Percentiles rank a stretch among this genome's conserved stretches.
Conservation (phyloP, 2,329 filamentous ascomycete genomes). For the Coniochaeta hoffmannii region DNA sequence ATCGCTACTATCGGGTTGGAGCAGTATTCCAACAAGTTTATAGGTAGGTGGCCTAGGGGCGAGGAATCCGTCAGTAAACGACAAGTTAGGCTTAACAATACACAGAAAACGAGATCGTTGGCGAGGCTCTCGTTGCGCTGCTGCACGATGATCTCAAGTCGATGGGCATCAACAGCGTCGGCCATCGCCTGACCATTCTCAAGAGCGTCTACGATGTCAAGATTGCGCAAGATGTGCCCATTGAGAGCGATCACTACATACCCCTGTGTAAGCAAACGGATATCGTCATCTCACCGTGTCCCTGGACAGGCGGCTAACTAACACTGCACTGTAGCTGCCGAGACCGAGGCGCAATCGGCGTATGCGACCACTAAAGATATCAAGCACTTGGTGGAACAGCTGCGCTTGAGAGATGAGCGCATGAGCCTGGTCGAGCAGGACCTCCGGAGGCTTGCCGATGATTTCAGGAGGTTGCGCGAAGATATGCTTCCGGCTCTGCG, state of each 20-base stretch:
- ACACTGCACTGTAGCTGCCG: slow-evolving; percentile 58
- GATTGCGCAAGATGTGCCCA: slow-evolving; percentile 81
- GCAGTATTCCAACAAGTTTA: slow-evolving; percentile 76
- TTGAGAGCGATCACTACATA: slow-evolving; percentile 90
- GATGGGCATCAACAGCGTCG: slow-evolving; percentile 87
- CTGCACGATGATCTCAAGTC: slow-evolving; percentile 92
- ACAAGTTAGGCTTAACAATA: neutral
- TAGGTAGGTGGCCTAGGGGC: slow-evolving; percentile 52
- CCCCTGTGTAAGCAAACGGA: slow-evolving; percentile 87
- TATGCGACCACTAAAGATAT: slow-evolving; percentile 91
- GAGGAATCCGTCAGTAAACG: neutral
- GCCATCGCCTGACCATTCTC: slow-evolving; percentile 87
- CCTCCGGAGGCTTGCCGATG: slow-evolving; percentile 74
- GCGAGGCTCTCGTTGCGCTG: slow-evolving; percentile 81
- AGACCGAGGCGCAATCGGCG: slow-evolving; percentile 77
- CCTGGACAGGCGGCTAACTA: slow-evolving; percentile 3
- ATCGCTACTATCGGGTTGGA: slow-evolving; percentile 69
- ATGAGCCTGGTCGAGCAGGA: slow-evolving; percentile 80
- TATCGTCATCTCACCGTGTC: slow-evolving; percentile 12
- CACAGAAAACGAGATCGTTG: slow-evolving; percentile 89
- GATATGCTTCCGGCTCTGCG: slow-evolving; percentile 87
- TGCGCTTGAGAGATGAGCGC: slow-evolving; percentile 83
- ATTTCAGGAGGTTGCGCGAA: slow-evolving; percentile 82
- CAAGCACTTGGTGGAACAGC: slow-evolving; percentile 79
- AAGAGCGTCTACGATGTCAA: slow-evolving; percentile 97